These are phyloP conservation scores for Beta corolliflora DNA, from an alignment of 179 eudicot genomes.

Conservation along the genomic window DNA sequence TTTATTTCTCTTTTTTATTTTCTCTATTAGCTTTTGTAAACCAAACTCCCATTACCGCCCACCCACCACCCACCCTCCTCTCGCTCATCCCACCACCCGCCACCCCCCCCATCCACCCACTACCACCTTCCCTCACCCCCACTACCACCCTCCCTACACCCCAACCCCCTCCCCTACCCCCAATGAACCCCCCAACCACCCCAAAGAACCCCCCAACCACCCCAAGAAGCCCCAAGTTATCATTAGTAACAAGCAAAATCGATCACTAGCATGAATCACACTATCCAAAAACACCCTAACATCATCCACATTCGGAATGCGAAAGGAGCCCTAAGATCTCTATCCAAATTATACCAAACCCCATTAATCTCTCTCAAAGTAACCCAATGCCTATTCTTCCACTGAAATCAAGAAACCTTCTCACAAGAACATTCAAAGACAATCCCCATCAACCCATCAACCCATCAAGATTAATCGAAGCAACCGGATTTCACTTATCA, in stretches of 20 bases:
- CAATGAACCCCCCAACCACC: too few species aligned
- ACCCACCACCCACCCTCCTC: too few species aligned
- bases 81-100: fast-evolving
- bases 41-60: too few species aligned
- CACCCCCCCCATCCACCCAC: too few species aligned
- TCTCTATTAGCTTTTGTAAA: too few species aligned
- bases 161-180: too few species aligned
- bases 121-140: too few species aligned
- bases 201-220: too few species aligned
- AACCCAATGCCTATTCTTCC: conserved; percentile 87
- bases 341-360: conserved; percentile 86
- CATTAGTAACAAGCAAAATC: conserved; percentile 65
- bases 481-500: conserved; percentile 57
- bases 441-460: conserved; percentile 89
- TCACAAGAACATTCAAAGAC: conserved; percentile 70
- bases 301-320: conserved; percentile 47
- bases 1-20: too few species aligned
- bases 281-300: conserved; percentile 59
- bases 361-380: conserved; percentile 60
- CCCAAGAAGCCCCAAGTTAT: too few species aligned
- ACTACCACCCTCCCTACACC: too few species aligned
- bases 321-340: conserved; percentile 64
- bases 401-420: conserved; percentile 65
- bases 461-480: conserved; percentile 64
- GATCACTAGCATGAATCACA: conserved; percentile 48